phyloP scores from a whole-genome alignment of 129 eudicot species.

The Tanacetum coccineum region DNA sequence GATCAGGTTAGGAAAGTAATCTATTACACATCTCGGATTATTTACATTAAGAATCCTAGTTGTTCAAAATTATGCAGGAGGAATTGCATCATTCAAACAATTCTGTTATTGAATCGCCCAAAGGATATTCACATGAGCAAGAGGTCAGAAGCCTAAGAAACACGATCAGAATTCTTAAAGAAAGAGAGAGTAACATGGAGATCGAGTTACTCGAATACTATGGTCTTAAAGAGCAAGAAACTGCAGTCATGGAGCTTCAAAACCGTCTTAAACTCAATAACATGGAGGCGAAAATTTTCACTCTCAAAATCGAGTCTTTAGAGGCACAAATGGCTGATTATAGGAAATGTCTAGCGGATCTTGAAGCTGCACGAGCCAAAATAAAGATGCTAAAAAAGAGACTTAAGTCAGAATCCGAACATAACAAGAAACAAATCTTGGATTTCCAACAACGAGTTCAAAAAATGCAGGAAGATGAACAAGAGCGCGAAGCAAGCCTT shows the following conservation, averaged over 20 bases:
- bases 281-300: conserved; percentile 67
- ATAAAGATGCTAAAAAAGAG: conserved; percentile 59
- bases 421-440: conserved; percentile 45
- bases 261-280: conserved; percentile 57
- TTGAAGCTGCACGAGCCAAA: conserved; percentile 71
- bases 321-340: conserved; percentile 59
- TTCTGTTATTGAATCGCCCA: conserved; percentile 25
- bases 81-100: conserved; percentile 25
- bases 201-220: conserved; percentile 73
- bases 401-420: conserved; percentile 57
- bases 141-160: conserved; percentile 57
- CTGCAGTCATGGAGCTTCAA: conserved; percentile 63
- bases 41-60: conserved; percentile 13
- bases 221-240: too few species aligned
- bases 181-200: conserved; percentile 67
- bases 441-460: conserved; percentile 53
- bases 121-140: conserved; percentile 34
- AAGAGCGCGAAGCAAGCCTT: conserved; percentile 26
- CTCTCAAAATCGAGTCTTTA: conserved; percentile 62
- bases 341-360: conserved; percentile 52
- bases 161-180: conserved; percentile 52
- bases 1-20: neutral
- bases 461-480: conserved; percentile 54
- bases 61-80: conserved; percentile 32
- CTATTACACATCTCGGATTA: neutral